Percentiles rank a stretch among this genome's conserved stretches.
phyloP scores from a whole-genome alignment of 306 rosid genomes.

The Acacia acuminata region DNA sequence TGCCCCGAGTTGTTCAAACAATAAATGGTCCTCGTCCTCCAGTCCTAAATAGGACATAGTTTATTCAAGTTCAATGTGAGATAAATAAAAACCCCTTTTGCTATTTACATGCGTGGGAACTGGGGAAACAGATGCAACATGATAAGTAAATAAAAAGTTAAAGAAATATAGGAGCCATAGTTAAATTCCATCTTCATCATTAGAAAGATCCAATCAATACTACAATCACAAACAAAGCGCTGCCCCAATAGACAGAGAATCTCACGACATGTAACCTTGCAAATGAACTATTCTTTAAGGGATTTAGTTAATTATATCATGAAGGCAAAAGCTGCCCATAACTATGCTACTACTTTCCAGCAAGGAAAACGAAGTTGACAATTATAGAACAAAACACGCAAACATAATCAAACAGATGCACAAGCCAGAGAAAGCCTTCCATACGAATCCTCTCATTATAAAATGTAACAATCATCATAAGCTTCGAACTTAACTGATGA shows the following conservation, averaged over 20 bases:
- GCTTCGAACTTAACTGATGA: neutral
- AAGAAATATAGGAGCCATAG: neutral
- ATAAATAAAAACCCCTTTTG: neutral
- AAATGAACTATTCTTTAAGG: neutral
- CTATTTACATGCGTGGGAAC: neutral
- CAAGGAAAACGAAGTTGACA: neutral
- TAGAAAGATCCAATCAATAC: conserved; percentile 2
- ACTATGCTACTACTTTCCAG: neutral
- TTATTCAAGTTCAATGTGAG: neutral
- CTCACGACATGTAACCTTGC: neutral
- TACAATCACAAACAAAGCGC: neutral
- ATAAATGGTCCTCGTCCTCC: neutral
- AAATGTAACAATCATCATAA: neutral
- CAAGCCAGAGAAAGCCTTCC: neutral
- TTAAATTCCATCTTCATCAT: neutral
- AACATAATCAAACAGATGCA: neutral
- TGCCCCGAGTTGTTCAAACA: neutral
- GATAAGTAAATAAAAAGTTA: neutral
- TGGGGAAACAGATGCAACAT: neutral
- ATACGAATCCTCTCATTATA: neutral
- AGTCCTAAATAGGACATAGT: no score
- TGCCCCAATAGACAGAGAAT: neutral
- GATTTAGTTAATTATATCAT: neutral
- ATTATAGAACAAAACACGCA: neutral
- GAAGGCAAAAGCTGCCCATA: neutral